Conservation (phyloP, 2,329 filamentous ascomycete genomes). For the Madurella mycetomatis region DNA sequence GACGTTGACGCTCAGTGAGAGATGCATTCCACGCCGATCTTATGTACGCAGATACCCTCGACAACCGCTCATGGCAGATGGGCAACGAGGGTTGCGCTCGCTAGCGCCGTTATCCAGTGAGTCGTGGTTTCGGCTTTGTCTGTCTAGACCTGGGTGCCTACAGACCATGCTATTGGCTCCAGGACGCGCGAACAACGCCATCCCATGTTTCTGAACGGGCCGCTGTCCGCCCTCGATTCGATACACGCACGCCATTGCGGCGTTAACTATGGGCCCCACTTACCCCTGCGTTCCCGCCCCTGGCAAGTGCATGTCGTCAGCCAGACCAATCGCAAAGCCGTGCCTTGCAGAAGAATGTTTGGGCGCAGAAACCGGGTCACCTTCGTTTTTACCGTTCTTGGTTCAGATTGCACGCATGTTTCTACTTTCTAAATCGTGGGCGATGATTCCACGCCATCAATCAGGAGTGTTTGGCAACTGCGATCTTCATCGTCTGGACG, state of each 20-base stretch:
- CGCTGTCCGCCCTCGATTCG: slow-evolving; percentile 5
- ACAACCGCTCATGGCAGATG: too few species aligned
- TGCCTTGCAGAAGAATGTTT: slow-evolving; percentile 21
- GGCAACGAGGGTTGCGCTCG: neutral
- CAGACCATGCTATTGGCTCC: slow-evolving; percentile 7
- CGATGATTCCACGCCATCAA: too few species aligned
- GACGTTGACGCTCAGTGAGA: neutral
- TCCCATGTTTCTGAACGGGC: slow-evolving; percentile 17
- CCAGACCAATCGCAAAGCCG: slow-evolving; percentile 15
- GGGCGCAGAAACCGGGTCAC: neutral
- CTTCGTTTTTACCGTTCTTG: too few species aligned
- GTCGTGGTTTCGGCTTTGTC: neutral
- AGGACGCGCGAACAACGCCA: slow-evolving; percentile 1
- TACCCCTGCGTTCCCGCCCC: neutral
- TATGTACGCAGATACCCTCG: too few species aligned
- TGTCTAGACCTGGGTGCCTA: neutral
- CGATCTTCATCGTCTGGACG: too few species aligned
- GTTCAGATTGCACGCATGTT: too few species aligned
- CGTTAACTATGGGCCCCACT: slow-evolving; percentile 3
- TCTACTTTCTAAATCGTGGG: too few species aligned
- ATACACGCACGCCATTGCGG: neutral
- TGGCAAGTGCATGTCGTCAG: slow-evolving; percentile 1
- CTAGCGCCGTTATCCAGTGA: slow-evolving; percentile 6
- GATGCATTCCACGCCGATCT: neutral
- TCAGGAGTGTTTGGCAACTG: too few species aligned